These are phyloP conservation scores for Neurospora sp. DNA, from an alignment of 2,329 filamentous ascomycete species.

Conservation along the genomic window DNA sequence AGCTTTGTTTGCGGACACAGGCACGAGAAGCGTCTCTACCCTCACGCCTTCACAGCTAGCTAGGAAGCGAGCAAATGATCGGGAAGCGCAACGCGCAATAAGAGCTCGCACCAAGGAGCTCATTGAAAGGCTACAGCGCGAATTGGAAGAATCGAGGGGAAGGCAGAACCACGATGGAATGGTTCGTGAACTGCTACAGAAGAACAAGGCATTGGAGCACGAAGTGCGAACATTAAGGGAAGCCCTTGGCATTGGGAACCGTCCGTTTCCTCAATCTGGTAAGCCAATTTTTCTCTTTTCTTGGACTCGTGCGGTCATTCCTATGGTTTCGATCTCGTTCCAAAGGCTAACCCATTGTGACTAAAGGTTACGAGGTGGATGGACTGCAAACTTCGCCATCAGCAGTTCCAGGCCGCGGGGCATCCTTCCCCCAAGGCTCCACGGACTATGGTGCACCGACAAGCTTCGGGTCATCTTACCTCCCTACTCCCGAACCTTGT, in stretches of 20 bases:
- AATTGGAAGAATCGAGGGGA: constrained; percentile 60
- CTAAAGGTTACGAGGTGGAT: constrained; percentile 31
- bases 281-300: constrained; percentile 10
- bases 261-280: constrained; percentile 33
- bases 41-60: constrained; percentile 81
- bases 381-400: constrained; percentile 27
- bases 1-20: constrained; percentile 20
- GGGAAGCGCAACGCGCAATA: constrained; percentile 81
- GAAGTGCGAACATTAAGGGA: constrained; percentile 38
- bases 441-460: constrained; percentile 34
- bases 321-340: not conserved
- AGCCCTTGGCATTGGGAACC: constrained; percentile 32
- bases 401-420: constrained; percentile 33
- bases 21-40: constrained; percentile 71
- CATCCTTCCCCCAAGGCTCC: constrained; percentile 31
- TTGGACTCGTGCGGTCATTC: not conserved
- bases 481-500: constrained; percentile 31
- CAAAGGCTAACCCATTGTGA: constrained; percentile 7
- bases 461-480: constrained; percentile 31
- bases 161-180: constrained; percentile 37
- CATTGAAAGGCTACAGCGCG: constrained; percentile 67
- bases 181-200: constrained; percentile 40
- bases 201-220: constrained; percentile 44
- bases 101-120: constrained; percentile 77
- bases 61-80: constrained; percentile 84